Conservation (phyloP, 225 moss, liverwort and hornwort genomes). For the Pleurozium schreberi region DNA sequence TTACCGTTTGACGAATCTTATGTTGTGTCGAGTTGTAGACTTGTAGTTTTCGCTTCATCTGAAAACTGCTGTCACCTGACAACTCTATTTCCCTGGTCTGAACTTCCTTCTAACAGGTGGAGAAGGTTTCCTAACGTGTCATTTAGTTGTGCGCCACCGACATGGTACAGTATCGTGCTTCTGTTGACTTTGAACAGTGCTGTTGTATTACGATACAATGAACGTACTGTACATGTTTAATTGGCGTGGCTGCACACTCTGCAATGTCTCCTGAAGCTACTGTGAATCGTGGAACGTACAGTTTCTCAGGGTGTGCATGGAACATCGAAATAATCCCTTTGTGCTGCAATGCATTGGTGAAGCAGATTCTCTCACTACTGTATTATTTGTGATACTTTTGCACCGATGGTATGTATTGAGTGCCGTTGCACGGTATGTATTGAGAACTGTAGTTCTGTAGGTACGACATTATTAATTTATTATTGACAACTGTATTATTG, state of each 20-base stretch:
- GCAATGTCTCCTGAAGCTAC: neutral
- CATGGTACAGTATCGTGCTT: neutral
- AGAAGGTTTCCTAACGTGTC: neutral
- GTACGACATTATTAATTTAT: neutral
- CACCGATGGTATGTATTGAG: neutral
- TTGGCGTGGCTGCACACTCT: neutral
- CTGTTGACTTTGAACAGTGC: neutral
- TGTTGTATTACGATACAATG: neutral
- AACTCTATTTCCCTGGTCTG: neutral
- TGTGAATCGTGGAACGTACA: neutral
- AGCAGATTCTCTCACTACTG: neutral
- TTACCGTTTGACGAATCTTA: neutral
- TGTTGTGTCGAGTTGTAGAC: neutral
- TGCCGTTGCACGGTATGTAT: neutral
- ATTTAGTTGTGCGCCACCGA: neutral
- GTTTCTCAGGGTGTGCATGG: neutral
- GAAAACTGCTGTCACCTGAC: neutral
- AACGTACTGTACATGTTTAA: neutral
- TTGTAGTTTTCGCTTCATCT: neutral
- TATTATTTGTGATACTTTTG: neutral
- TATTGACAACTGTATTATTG: neutral
- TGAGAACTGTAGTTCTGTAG: neutral
- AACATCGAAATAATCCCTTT: neutral
- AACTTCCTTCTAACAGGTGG: neutral
- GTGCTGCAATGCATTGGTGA: neutral